Percentiles rank a stretch among this genome's conserved stretches.
phyloP scores from a whole-genome alignment of 345 rosid species.

The Hibiscus syriacus region DNA sequence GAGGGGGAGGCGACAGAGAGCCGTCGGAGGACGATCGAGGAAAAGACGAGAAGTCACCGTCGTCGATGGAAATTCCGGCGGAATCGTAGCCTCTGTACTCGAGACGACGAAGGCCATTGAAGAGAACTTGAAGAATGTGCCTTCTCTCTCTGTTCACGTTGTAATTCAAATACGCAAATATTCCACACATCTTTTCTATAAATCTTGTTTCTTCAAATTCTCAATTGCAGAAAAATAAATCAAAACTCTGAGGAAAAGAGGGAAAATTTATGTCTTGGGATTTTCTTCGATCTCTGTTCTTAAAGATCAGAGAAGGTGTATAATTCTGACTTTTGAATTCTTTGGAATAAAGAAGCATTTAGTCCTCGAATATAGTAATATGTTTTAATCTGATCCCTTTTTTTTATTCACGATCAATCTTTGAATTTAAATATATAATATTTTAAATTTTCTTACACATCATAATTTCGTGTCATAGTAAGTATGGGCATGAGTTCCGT shows the following conservation, averaged over 20 bases:
- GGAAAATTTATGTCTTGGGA: not conserved
- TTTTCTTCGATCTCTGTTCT: not conserved
- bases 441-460: no score
- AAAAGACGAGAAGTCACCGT: constrained; percentile 23
- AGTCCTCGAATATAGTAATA: no score
- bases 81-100: constrained; percentile 98
- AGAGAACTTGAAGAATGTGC: constrained; percentile 75
- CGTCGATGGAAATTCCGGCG: constrained; percentile 80
- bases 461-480: no score
- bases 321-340: not conserved
- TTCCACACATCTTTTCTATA: constrained; percentile 61
- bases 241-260: not conserved
- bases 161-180: constrained; percentile 86
- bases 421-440: no score
- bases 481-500: no score
- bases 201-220: not conserved
- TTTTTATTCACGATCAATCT: no score
- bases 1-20: constrained; percentile 29
- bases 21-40: constrained; percentile 2
- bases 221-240: not conserved
- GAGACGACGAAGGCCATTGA: constrained; percentile 92
- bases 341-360: no score
- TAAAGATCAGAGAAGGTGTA: not conserved
- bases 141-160: constrained; percentile 62
- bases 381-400: no score